phyloP scores from a whole-genome alignment of 1,139 yeast genomes.

The Magnusiomyces fungicola region DNA sequence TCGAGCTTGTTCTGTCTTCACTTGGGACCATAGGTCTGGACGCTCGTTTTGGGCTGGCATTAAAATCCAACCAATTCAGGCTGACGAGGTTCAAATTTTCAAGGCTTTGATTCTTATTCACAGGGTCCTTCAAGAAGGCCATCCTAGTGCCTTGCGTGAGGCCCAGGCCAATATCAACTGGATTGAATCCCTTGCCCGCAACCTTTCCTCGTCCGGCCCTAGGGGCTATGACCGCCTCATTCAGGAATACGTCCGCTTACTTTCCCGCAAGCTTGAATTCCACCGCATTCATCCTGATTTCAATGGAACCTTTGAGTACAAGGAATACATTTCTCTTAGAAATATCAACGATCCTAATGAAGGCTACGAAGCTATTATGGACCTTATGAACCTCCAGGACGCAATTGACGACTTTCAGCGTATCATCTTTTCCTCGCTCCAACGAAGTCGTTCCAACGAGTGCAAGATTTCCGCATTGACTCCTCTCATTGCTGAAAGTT shows the following conservation, averaged over 20 bases:
- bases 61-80: slow-evolving; percentile 71
- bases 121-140: slow-evolving; percentile 95
- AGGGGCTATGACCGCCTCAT: slow-evolving; percentile 67
- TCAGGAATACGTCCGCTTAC: slow-evolving; percentile 63
- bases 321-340: slow-evolving; percentile 82
- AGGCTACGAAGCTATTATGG: slow-evolving; percentile 85
- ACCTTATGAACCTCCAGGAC: slow-evolving; percentile 82
- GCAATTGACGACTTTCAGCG: slow-evolving; percentile 73
- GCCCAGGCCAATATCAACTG: slow-evolving; percentile 68
- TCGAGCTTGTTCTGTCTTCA: slow-evolving; percentile 79
- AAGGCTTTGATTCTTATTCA: slow-evolving; percentile 85
- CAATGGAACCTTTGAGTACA: slow-evolving; percentile 93
- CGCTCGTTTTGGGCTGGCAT: slow-evolving; percentile 82
- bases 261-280: slow-evolving; percentile 69
- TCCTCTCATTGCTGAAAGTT: slow-evolving; percentile 88
- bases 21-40: slow-evolving; percentile 92
- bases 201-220: slow-evolving; percentile 20
- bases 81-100: slow-evolving; percentile 76
- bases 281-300: slow-evolving; percentile 83
- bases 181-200: slow-evolving; percentile 39
- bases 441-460: slow-evolving; percentile 59
- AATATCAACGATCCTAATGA: slow-evolving; percentile 92
- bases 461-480: slow-evolving; percentile 84
- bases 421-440: slow-evolving; percentile 65
- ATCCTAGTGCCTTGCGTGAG: slow-evolving; percentile 73